A percentile compares a stretch with the other conserved stretches of the same genome.
These are phyloP conservation scores for Alternaria sp. DNA, from an alignment of 2,329 filamentous ascomycete genomes.

Conservation along the genomic window DNA sequence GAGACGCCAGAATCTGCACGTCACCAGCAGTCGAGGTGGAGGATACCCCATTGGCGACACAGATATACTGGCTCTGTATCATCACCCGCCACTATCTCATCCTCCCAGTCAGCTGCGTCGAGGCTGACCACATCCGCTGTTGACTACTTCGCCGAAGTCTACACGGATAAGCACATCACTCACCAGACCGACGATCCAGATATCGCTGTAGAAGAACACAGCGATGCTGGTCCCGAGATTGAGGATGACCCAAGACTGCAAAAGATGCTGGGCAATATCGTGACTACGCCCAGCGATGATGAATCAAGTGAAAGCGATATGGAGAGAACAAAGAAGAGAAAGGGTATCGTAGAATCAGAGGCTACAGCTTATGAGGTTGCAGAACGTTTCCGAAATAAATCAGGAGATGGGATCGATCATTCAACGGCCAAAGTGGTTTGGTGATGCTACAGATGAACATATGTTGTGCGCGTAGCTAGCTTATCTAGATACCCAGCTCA, in stretches of 20 bases:
- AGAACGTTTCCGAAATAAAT: slow-evolving; percentile 7
- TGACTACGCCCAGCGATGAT: not conserved
- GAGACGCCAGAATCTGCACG: not conserved
- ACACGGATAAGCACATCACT: slow-evolving; percentile 4
- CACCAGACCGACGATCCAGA: slow-evolving; percentile 7
- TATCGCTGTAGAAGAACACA: slow-evolving; percentile 1
- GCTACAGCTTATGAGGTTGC: slow-evolving; percentile 3
- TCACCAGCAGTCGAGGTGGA: slow-evolving; percentile 2
- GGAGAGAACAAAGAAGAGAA: slow-evolving; percentile 16
- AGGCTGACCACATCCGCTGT: not conserved
- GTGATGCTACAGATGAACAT: not conserved
- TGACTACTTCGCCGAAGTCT: slow-evolving; percentile 8
- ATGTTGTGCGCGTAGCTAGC: not conserved
- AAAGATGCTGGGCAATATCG: slow-evolving; percentile 10
- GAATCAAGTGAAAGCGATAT: slow-evolving; percentile 18
- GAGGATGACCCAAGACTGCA: slow-evolving; percentile 12
- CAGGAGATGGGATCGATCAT: slow-evolving; percentile 7
- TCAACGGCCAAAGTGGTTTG: not conserved
- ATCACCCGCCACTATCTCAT: not conserved
- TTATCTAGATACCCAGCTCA: not conserved
- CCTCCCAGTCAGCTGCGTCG: not conserved
- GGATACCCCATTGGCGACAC: slow-evolving; percentile 6
- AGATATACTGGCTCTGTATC: not conserved
- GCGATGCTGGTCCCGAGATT: slow-evolving; percentile 10
- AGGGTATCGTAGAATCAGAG: slow-evolving; percentile 13